Base-by-base conservation (phyloP, 495 filamentous ascomycete species). In the Jackrogersella minutella region DNA sequence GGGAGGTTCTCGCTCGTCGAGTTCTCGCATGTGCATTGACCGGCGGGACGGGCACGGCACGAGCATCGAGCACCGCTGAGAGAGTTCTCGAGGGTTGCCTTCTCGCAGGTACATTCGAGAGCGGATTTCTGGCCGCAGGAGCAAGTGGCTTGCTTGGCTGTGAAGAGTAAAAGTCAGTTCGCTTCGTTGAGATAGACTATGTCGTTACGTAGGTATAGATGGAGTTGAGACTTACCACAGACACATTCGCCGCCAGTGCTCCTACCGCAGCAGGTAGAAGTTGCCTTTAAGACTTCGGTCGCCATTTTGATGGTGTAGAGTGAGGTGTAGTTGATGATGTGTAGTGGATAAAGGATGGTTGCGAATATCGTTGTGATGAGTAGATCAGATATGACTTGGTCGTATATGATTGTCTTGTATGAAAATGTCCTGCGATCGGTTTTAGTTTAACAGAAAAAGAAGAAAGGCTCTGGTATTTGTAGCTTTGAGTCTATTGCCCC, bases 91-190 rank as follows among this genome's bases (percentile, higher is more conserved):
- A 82, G 76, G 2, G 82, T 64, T 6, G 93, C 86, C 75, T 90
- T 92, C 74, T 87, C 88, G 81, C 94, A 98, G 56, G 80, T 88
- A 84, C 94, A 98, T 73, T 91, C 83, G 57, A 97, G 86, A 40
- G 94, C 94, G 6, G 86, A 85, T 71, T 93, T 85, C 80, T 93
- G 85, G 68, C 94, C 94, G 73, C 94, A 98, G 13, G 92, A 94
- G 86, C 93, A 97, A 53, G 81, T 89, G 2, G 85, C 85, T 72
- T 86, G 82, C 60, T 82, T 72, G 62, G 80, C 79, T 82, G 74
- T 58, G 10, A 44, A 19, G 6, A 34, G 28, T n/a, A 53, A 13
- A n/a, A 34, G 70, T 68, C 17, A 64, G 54, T 17, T 44, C 22
- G 8, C 13, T 19, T 16, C 5, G 11, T 44, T 26, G 10, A 7